These are phyloP conservation scores for Trichoderma sp. DNA, from an alignment of 2,329 filamentous ascomycete species.

Conservation along the genomic window DNA sequence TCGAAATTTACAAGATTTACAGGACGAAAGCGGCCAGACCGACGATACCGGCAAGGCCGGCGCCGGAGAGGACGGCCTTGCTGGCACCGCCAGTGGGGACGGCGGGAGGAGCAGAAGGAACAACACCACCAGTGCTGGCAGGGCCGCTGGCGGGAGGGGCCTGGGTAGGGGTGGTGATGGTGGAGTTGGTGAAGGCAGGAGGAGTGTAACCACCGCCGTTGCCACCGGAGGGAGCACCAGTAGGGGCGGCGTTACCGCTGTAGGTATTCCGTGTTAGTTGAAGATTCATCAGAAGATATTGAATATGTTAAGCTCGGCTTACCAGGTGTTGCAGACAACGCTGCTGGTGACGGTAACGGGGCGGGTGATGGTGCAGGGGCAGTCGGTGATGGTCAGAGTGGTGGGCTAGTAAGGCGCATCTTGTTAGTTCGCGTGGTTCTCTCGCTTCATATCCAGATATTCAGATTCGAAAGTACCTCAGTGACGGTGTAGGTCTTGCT, in stretches of 20 bases:
- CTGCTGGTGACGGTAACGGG: conserved; percentile 53
- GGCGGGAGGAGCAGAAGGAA: conserved; percentile 31
- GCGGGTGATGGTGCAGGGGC: conserved; percentile 67
- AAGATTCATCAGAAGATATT: conserved; percentile 2
- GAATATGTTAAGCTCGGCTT: conserved; percentile 33
- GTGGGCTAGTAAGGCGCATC: conserved; percentile 42
- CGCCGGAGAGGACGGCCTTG: conserved; percentile 57
- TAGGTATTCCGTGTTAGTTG: conserved; percentile 22
- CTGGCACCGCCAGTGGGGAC: conserved; percentile 55
- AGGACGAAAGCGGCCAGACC: conserved; percentile 58
- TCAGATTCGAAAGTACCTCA: conserved; percentile 44
- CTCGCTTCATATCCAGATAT: neutral
- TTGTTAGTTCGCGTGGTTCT: neutral
- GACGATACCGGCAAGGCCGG: conserved; percentile 58
- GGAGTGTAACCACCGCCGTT: conserved; percentile 33
- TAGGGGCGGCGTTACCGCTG: conserved; percentile 36
- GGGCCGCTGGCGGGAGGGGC: conserved; percentile 26
- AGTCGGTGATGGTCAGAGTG: conserved; percentile 69
- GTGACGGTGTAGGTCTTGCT: conserved; percentile 68
- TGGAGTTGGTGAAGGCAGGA: conserved; percentile 27
- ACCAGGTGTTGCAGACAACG: conserved; percentile 56
- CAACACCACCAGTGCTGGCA: conserved; percentile 24
- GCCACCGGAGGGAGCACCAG: conserved; percentile 25
- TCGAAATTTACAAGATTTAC: conserved; percentile 47
- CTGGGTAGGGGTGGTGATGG: conserved; percentile 44